phyloP scores from a whole-genome alignment of 73 alveolate genomes.

The Symbiodinium pilosum region DNA sequence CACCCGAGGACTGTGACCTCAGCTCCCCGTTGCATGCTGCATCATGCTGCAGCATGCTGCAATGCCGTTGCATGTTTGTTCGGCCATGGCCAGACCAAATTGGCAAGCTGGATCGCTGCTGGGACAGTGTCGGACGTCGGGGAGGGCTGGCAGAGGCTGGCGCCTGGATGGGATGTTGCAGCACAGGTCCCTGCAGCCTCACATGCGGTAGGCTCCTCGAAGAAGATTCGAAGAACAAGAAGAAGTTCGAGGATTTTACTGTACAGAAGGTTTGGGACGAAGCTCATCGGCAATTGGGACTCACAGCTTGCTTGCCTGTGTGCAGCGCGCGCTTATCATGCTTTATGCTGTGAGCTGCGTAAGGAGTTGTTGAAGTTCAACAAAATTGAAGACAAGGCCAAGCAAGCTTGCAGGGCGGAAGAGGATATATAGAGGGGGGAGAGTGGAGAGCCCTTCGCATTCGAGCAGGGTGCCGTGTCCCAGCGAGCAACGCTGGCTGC shows the following conservation, averaged over 20 bases:
- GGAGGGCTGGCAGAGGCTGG: conserved; percentile 74
- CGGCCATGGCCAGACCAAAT: not conserved
- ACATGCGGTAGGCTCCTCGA: not conserved
- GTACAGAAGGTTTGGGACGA: conserved; percentile 37
- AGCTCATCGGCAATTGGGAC: not conserved
- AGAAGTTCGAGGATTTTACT: not conserved
- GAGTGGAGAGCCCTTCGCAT: too few species aligned
- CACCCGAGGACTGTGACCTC: not conserved
- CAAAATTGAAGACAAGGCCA: not conserved
- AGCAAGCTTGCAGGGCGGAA: not conserved
- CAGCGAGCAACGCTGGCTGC: conserved; percentile 35
- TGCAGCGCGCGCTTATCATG: not conserved
- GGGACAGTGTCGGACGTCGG: conserved; percentile 60
- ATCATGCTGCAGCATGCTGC: not conserved
- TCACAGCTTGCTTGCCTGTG: not conserved
- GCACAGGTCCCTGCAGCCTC: not conserved
- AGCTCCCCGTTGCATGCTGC: not conserved
- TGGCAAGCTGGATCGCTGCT: conserved; percentile 10
- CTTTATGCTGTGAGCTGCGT: not conserved
- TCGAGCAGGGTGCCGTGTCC: conserved; percentile 27
- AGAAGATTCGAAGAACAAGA: not conserved
- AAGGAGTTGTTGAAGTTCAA: not conserved
- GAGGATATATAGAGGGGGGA: not conserved
- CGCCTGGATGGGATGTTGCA: too few species aligned
- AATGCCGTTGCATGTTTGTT: not conserved